Evolutionary conservation across 805 yeast genomes (phyloP).

Genomic region (Cyberlindnera mrakii): DNA sequence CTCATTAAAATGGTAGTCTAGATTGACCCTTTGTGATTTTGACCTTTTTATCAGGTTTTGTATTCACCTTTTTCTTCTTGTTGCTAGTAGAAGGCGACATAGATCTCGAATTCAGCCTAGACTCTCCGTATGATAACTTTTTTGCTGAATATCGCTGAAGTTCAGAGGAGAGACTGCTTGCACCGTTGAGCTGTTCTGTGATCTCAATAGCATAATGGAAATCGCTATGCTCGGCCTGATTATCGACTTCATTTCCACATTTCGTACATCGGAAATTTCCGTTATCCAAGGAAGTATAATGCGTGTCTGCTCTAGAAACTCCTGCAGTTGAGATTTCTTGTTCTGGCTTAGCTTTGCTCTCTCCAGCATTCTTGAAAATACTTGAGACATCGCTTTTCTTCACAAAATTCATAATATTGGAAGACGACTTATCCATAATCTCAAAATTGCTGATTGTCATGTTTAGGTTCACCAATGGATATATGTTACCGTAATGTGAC

Average conservation of each 20-base stretch:
- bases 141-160: slow-evolving; percentile 6
- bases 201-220: slow-evolving; percentile 47
- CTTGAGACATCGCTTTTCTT: slow-evolving; percentile 12
- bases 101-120: slow-evolving; percentile 1
- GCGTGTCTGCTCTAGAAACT: not conserved
- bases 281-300: not conserved
- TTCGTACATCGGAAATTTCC: slow-evolving; percentile 6
- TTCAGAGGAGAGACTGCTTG: slow-evolving; percentile 13
- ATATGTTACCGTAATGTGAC: slow-evolving; percentile 27
- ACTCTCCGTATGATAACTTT: slow-evolving; percentile 7
- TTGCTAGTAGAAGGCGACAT: slow-evolving; percentile 1
- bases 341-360: not conserved
- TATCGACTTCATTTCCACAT: slow-evolving; percentile 15
- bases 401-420: slow-evolving; percentile 17
- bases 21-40: slow-evolving; percentile 18
- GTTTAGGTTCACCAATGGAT: slow-evolving; percentile 46
- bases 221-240: slow-evolving; percentile 43
- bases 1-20: slow-evolving; percentile 17
- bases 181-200: slow-evolving; percentile 37
- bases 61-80: not conserved
- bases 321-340: not conserved
- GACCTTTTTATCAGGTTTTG: slow-evolving; percentile 6
- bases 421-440: slow-evolving; percentile 21
- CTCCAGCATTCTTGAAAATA: slow-evolving; percentile 3
- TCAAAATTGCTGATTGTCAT: slow-evolving; percentile 52